Percentiles rank a stretch among this genome's conserved stretches.
phyloP scores from a whole-genome alignment of 1,284 basidiomycete species.

The Mycena citricolor region DNA sequence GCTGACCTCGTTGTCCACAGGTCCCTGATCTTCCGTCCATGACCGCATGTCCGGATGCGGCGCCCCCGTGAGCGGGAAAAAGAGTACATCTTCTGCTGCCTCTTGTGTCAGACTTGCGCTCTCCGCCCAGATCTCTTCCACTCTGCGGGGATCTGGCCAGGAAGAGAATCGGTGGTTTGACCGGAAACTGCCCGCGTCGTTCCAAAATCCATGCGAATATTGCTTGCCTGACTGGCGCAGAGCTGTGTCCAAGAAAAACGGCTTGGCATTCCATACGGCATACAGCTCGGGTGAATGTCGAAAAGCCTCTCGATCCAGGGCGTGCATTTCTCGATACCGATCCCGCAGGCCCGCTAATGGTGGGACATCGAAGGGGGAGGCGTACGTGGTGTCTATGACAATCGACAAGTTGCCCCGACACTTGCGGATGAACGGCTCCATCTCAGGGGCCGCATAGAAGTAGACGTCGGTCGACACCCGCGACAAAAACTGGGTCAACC shows the following conservation, averaged over 20 bases:
- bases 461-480: slow-evolving; percentile 47
- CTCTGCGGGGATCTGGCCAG: slow-evolving; percentile 45
- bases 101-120: slow-evolving; percentile 17
- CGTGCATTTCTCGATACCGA: slow-evolving; percentile 41
- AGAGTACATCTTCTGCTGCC: slow-evolving; percentile 39
- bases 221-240: slow-evolving; percentile 30
- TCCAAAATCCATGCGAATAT: slow-evolving; percentile 54
- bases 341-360: slow-evolving; percentile 36
- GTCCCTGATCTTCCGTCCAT: slow-evolving; percentile 48
- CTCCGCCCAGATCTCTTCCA: slow-evolving; percentile 39
- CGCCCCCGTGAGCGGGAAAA: slow-evolving; percentile 39
- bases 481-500: slow-evolving; percentile 43
- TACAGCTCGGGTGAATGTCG: slow-evolving; percentile 48
- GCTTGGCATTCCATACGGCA: slow-evolving; percentile 53
- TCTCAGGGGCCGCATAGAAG: slow-evolving; percentile 46
- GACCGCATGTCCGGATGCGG: slow-evolving; percentile 5
- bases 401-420: slow-evolving; percentile 35
- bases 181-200: slow-evolving; percentile 51
- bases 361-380: slow-evolving; percentile 46
- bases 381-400: slow-evolving; percentile 45
- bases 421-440: slow-evolving; percentile 34
- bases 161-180: slow-evolving; percentile 36
- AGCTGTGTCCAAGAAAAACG: slow-evolving; percentile 46
- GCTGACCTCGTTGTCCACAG: slow-evolving; percentile 47
- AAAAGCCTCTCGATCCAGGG: slow-evolving; percentile 40